phyloP scores from a whole-genome alignment of 805 yeast genomes.

The Hyphopichia homilentoma region DNA sequence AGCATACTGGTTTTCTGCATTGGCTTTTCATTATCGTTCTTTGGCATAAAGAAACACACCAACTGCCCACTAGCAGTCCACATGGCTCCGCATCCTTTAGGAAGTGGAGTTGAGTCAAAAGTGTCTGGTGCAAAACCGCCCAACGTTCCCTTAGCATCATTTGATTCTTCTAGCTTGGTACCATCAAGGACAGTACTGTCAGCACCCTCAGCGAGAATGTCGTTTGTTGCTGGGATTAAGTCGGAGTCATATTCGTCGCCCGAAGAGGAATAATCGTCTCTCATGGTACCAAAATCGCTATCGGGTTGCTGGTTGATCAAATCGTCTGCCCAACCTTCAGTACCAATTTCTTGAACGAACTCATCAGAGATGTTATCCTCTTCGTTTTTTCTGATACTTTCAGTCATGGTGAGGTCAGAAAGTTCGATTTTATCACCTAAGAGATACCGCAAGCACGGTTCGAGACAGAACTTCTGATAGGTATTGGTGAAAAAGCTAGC shows the following conservation, averaged over 20 bases:
- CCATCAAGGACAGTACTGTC: constrained; percentile 7
- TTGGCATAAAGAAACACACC: constrained; percentile 76
- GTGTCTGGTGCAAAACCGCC: neutral
- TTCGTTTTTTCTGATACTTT: constrained; percentile 12
- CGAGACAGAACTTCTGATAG: constrained; percentile 65
- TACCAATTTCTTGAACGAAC: constrained; percentile 30
- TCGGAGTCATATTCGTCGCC: constrained; percentile 34
- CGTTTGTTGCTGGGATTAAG: constrained; percentile 41
- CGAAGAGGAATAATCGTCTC: constrained; percentile 15
- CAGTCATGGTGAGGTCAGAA: constrained; percentile 29
- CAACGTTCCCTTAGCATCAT: neutral
- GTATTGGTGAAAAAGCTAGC: constrained; percentile 52
- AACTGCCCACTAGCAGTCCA: constrained; percentile 80
- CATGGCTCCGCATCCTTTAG: constrained; percentile 89
- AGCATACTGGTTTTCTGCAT: constrained; percentile 46
- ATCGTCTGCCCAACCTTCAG: constrained; percentile 42
- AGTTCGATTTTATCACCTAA: constrained; percentile 72
- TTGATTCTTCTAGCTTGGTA: neutral
- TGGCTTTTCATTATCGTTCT: constrained; percentile 30
- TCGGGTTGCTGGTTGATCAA: constrained; percentile 35
- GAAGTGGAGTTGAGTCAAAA: constrained; percentile 83
- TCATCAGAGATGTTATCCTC: constrained; percentile 20
- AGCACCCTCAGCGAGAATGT: constrained; percentile 20
- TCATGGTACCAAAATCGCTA: constrained; percentile 8
- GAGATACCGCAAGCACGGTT: constrained; percentile 69